A percentile compares a stretch with the other conserved stretches of the same genome.
phyloP scores from a whole-genome alignment of 140 eudicot species.

The Erigeron philadelphicus region DNA sequence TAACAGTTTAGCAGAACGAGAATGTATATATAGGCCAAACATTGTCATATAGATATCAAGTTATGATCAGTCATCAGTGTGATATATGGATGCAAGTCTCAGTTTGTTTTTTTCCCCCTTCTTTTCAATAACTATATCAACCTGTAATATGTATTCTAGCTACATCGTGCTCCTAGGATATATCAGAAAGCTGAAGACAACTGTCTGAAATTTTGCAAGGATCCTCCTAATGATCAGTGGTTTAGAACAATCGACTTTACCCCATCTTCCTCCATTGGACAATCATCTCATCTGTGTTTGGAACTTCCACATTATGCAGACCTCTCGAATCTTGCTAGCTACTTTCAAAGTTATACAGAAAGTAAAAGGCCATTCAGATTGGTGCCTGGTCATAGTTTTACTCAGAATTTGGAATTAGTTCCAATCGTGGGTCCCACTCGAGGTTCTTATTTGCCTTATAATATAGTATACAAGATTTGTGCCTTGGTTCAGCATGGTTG shows the following conservation, averaged over 20 bases:
- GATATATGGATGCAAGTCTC: conserved; percentile 4
- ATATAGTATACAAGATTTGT: conserved; percentile 50
- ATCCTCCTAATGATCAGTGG: conserved; percentile 68
- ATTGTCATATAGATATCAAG: neutral
- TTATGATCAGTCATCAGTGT: neutral
- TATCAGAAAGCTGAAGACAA: conserved; percentile 37
- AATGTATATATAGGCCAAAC: too few species aligned
- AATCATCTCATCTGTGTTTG: conserved; percentile 66
- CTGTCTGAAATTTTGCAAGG: conserved; percentile 31
- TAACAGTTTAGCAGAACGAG: too few species aligned
- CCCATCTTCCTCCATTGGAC: conserved; percentile 56
- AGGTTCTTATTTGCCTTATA: conserved; percentile 42
- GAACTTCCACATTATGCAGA: conserved; percentile 47
- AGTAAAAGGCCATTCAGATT: conserved; percentile 32
- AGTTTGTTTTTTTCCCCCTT: neutral
- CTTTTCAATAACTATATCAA: conserved; percentile 1
- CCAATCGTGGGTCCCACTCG: conserved; percentile 59
- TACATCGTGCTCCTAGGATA: conserved; percentile 71
- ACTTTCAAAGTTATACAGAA: conserved; percentile 48
- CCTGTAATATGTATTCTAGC: conserved; percentile 26
- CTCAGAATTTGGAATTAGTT: conserved; percentile 40
- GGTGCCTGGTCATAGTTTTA: conserved; percentile 42
- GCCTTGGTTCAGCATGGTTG: conserved; percentile 75
- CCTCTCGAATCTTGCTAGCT: conserved; percentile 42
- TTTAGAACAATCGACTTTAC: conserved; percentile 77